A percentile compares a stretch with the other conserved stretches of the same genome.
phyloP scores from a whole-genome alignment of 116 monocot genomes.

The Phalaenopsis hybrid region DNA sequence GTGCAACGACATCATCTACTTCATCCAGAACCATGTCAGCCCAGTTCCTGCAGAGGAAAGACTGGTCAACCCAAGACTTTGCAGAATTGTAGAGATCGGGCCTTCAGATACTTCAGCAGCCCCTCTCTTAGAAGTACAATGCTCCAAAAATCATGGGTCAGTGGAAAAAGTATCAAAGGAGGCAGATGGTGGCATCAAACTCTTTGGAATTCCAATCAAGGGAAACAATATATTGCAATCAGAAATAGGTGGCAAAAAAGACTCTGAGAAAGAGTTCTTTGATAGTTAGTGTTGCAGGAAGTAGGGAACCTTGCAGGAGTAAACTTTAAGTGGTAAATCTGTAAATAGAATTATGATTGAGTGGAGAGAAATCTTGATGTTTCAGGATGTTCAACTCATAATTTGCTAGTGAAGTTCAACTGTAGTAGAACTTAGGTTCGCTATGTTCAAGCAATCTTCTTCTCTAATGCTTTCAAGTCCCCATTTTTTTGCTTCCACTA shows the following conservation, averaged over 20 bases:
- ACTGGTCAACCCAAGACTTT: background rate
- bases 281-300: too few relatives aligned
- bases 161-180: background rate
- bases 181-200: constrained; percentile 19
- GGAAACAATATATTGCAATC: constrained; percentile 24
- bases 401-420: too few relatives aligned
- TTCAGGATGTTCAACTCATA: too few relatives aligned
- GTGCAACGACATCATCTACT: constrained; percentile 85
- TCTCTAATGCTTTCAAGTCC: too few relatives aligned
- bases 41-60: constrained; percentile 15
- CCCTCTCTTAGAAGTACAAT: background rate
- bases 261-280: too few relatives aligned
- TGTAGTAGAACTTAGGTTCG: too few relatives aligned
- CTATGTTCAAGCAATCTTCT: too few relatives aligned
- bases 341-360: too few relatives aligned
- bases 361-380: too few relatives aligned
- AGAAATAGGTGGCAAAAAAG: background rate
- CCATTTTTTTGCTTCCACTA: too few relatives aligned
- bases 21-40: constrained; percentile 73
- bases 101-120: background rate
- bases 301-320: too few relatives aligned
- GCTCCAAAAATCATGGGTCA: background rate
- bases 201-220: constrained; percentile 37
- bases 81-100: constrained; percentile 31
- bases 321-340: too few relatives aligned